Evolutionary conservation across 2,329 filamentous ascomycete species (phyloP).

Genomic region (Aspergillus vadensis): DNA sequence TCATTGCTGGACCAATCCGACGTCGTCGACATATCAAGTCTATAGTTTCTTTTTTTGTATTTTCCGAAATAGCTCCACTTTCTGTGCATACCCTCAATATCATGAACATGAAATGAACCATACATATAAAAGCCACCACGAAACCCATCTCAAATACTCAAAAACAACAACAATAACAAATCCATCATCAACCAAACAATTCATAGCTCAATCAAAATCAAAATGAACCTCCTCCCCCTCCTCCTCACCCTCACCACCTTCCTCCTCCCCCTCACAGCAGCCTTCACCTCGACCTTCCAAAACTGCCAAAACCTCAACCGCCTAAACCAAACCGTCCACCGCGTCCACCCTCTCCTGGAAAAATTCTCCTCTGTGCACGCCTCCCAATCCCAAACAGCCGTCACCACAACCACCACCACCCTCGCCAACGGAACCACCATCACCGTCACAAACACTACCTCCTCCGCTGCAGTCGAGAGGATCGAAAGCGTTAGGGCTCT

Average conservation of each 20-base stretch:
- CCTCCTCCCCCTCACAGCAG: background rate
- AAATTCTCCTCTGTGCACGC: background rate
- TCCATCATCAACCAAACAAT: too few relatives aligned
- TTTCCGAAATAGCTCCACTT: background rate
- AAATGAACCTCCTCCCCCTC: background rate
- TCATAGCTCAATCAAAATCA: too few relatives aligned
- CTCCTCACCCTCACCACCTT: background rate
- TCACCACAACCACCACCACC: background rate
- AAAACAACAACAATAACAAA: too few relatives aligned
- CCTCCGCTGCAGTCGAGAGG: background rate
- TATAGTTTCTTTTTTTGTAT: background rate
- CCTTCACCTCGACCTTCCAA: background rate
- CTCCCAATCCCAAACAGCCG: background rate
- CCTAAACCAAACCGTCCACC: slow-evolving; percentile 10
- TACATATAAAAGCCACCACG: background rate
- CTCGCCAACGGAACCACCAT: background rate
- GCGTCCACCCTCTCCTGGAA: slow-evolving; percentile 11
- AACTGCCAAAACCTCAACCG: slow-evolving; percentile 11
- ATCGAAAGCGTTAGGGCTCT: background rate
- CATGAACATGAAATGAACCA: background rate
- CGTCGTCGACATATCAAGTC: background rate
- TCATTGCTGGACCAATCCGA: background rate
- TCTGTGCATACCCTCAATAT: background rate
- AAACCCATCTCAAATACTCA: too few relatives aligned
- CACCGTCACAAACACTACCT: background rate